Evolutionary conservation across 768 basidiomycete genomes (phyloP).

Genomic region (Naganishia vaughanmartiniae): DNA sequence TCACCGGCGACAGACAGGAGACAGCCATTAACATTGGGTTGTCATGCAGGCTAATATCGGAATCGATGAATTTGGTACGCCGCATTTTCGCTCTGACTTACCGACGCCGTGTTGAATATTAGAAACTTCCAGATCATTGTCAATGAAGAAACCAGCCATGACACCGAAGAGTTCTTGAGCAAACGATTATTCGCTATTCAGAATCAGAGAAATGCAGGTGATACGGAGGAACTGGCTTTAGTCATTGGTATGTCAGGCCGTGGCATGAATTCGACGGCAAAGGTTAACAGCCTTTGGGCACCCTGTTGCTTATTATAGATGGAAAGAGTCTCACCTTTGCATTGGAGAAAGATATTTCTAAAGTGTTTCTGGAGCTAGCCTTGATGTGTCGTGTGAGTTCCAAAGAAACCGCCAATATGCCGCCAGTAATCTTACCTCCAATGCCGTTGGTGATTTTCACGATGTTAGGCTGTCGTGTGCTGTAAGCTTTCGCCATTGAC

Average conservation of each 20-base stretch:
- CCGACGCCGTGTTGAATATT: neutral
- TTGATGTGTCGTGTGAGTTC: conserved; percentile 77
- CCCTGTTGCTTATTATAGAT: conserved; percentile 58
- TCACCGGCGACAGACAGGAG: conserved; percentile 97
- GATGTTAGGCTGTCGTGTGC: conserved; percentile 74
- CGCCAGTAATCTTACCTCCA: neutral
- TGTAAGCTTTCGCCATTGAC: conserved; percentile 59
- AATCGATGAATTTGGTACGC: conserved; percentile 92
- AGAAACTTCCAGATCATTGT: conserved; percentile 71
- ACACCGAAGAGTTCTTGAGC: conserved; percentile 77
- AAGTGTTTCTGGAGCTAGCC: conserved; percentile 86
- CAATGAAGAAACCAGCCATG: conserved; percentile 79
- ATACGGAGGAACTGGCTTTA: conserved; percentile 89
- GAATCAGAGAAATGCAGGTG: conserved; percentile 84
- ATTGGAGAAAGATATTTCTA: conserved; percentile 85
- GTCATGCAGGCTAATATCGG: conserved; percentile 92
- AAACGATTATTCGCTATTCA: conserved; percentile 89
- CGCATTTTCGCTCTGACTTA: neutral
- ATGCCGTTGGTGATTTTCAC: conserved; percentile 4
- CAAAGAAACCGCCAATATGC: too few species aligned
- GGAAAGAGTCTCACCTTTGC: conserved; percentile 92
- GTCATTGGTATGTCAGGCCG: conserved; percentile 70
- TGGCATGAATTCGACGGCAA: neutral
- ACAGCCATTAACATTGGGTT: conserved; percentile 99
- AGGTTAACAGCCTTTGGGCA: neutral